These are phyloP conservation scores for Tricholoma sp. DNA, from an alignment of 768 basidiomycete genomes.

Conservation along the genomic window DNA sequence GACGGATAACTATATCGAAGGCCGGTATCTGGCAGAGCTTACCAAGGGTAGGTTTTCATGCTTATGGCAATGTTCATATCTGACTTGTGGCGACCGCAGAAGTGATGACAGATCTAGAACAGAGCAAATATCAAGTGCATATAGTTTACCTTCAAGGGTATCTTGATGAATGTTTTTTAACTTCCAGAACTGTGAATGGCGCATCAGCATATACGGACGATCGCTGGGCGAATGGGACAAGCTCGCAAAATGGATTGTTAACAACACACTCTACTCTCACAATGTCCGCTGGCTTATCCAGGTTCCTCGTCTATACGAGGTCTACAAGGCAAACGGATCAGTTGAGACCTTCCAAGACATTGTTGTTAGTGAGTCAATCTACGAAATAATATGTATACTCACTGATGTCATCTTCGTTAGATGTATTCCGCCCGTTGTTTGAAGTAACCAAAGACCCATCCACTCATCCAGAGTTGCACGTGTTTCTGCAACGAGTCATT, in stretches of 20 bases:
- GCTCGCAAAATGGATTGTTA: slow-evolving; percentile 93
- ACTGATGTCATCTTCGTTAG: slow-evolving; percentile 33
- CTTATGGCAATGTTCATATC: background rate
- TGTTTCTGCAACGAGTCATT: slow-evolving; percentile 91
- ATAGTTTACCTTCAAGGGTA: background rate
- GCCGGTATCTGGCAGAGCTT: slow-evolving; percentile 90
- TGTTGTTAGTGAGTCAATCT: slow-evolving; percentile 63
- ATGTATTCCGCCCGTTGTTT: slow-evolving; percentile 89
- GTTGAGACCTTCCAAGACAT: slow-evolving; percentile 89
- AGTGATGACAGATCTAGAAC: slow-evolving; percentile 95
- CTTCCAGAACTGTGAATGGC: slow-evolving; percentile 88
- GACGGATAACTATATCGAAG: slow-evolving; percentile 92
- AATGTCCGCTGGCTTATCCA: slow-evolving; percentile 99
- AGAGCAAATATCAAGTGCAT: slow-evolving; percentile 93
- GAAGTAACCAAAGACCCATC: slow-evolving; percentile 92
- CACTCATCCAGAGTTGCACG: slow-evolving; percentile 89
- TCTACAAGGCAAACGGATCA: slow-evolving; percentile 86
- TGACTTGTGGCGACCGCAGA: slow-evolving; percentile 43
- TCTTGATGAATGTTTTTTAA: background rate
- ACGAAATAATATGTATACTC: background rate
- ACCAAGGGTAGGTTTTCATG: slow-evolving; percentile 60
- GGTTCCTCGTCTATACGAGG: slow-evolving; percentile 88
- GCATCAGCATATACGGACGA: slow-evolving; percentile 92
- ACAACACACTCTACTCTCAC: slow-evolving; percentile 90
- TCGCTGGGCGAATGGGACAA: slow-evolving; percentile 91